A percentile compares a stretch with the other conserved stretches of the same genome.
These are phyloP conservation scores for Phytophthora hibernalis DNA, from an alignment of 352 stramenopile species.

Conservation along the genomic window DNA sequence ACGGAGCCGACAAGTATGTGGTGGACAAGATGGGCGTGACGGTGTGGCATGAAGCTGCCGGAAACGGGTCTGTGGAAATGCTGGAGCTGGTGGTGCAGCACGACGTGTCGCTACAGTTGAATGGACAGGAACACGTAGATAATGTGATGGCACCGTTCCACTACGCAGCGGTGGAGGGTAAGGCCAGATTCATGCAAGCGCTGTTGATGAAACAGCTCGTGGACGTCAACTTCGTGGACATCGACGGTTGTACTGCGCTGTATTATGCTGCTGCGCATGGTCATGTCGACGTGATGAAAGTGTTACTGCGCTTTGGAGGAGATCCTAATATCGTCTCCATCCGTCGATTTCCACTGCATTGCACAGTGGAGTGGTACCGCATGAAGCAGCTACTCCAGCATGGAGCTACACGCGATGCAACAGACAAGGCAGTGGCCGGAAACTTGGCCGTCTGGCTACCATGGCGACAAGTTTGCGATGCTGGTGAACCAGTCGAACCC, in stretches of 20 bases:
- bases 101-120: constrained; percentile 51
- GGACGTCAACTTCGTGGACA: constrained; percentile 70
- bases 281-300: constrained; percentile 55
- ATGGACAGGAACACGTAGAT: constrained; percentile 60
- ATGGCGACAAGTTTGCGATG: no score
- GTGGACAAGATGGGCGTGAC: constrained; percentile 84
- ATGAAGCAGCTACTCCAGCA: constrained; percentile 58
- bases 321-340: constrained; percentile 70
- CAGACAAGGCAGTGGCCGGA: no score
- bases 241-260: constrained; percentile 68
- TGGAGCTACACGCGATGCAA: constrained; percentile 33
- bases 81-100: constrained; percentile 66
- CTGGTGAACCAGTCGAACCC: no score
- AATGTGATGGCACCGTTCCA: constrained; percentile 87
- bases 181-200: constrained; percentile 57
- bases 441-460: no score
- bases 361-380: constrained; percentile 75
- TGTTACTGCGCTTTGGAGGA: constrained; percentile 52
- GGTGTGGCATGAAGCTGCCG: constrained; percentile 82
- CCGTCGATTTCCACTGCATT: constrained; percentile 74
- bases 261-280: constrained; percentile 83
- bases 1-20: constrained; percentile 68
- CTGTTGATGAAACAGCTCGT: constrained; percentile 65
- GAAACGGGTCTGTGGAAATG: constrained; percentile 62
- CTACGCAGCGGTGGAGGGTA: constrained; percentile 80